Evolutionary conservation across 2,329 filamentous ascomycete species (phyloP).

Genomic region (Fusarium pininemorale): DNA sequence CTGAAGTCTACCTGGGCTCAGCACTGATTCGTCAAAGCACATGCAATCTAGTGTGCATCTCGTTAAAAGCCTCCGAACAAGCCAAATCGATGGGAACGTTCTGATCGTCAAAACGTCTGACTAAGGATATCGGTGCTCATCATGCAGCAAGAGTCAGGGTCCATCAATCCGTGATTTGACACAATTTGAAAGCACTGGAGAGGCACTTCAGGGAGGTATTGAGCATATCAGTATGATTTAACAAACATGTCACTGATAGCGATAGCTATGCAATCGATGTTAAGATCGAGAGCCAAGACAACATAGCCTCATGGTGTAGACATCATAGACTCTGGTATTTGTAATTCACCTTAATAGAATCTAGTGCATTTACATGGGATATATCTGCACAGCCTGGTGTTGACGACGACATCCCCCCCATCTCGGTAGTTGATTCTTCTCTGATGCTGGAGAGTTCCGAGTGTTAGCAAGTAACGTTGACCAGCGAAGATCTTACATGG

Average conservation of each 20-base stretch:
- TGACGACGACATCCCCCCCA: conserved; percentile 17
- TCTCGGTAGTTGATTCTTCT: neutral
- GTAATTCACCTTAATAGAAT: neutral
- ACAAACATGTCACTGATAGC: neutral
- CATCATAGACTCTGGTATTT: conserved; percentile 20
- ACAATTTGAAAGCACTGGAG: conserved; percentile 1
- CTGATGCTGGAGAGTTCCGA: conserved; percentile 5
- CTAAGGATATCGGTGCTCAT: conserved; percentile 4
- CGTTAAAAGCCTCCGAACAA: conserved; percentile 3
- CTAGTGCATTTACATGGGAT: conserved; percentile 1
- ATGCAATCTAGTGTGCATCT: neutral
- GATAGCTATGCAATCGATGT: neutral
- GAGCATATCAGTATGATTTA: neutral
- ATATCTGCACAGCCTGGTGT: conserved; percentile 21
- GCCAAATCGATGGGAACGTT: conserved; percentile 6
- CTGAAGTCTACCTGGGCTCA: neutral
- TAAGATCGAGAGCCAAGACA: neutral
- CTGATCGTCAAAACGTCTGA: conserved; percentile 16
- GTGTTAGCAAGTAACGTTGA: conserved; percentile 4
- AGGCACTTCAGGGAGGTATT: neutral
- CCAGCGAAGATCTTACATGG: conserved; percentile 19
- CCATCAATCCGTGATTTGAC: neutral
- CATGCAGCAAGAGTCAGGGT: conserved; percentile 25
- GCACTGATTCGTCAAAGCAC: conserved; percentile 12
- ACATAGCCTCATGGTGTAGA: conserved; percentile 2